Base-by-base conservation (phyloP, 2,329 filamentous ascomycete genomes). In the Pseudogymnoascus sp. region DNA sequence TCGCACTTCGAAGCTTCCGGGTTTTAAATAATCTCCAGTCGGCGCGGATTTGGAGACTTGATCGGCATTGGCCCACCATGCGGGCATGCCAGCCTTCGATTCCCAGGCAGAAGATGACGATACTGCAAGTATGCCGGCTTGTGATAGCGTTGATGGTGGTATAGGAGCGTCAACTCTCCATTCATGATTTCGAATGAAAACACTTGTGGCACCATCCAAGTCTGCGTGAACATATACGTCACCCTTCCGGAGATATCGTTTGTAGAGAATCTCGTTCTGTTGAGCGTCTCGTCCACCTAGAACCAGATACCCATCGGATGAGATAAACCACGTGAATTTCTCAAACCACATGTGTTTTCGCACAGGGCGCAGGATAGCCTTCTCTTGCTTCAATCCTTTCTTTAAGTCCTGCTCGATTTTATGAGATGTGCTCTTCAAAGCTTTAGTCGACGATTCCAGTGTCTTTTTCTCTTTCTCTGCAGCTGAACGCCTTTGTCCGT, bases 281-380 rank as follows among this genome's bases (percentile, higher is more conserved):
- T 91, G 89, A 1, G 87, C 84, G 77, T 99, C 95, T 66, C 91
- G 91, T 14, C 92, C 93, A 50, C 87, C 93, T 14, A 99, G 82
- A 0, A 97, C 90, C 5, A 99, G 82, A 73, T 97, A 97, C 4
- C 93, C 93, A 72, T 99, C 95, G 0, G 92, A 96, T 0, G 93
- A 97, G 69, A 97, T 84, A 77, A 99, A 99, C 83, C 91, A 97
- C 28, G 87, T 80, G 70, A 96, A 99, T 75, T 99, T 99, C 72
- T 99, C 95, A 69, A 97, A 99, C 95, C 95, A 99, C 70, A 93
- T 84, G 68, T 88, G 89, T 71, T 87, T 89, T 63, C 95, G 85
- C 7, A 96, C 88, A 0, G 89, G 91, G 53, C 93, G 87, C 8
- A 97, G 78, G 1, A 96, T 79, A 18, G 91, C 88, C 74, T 96